Evolutionary conservation across 805 yeast genomes (phyloP), one percentile per base, ranked within the genome.

Genomic region (Saccharomycopsis synnaedendra): DNA sequence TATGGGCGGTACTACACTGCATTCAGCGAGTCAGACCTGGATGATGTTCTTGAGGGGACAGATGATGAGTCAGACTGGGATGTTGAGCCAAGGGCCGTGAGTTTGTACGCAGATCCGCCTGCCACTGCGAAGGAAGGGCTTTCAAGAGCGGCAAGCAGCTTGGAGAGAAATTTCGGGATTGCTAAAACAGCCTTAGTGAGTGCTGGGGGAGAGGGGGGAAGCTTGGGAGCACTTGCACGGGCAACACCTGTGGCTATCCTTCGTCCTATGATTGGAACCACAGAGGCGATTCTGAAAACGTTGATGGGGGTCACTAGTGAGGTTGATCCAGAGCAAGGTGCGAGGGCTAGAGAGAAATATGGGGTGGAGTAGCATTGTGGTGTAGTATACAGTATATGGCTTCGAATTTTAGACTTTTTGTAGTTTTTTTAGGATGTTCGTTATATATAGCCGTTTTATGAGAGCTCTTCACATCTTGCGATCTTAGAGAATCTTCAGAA

Each of bases 241-340:
- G 86, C 83, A 0, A 78, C 95, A 1, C 97, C 97, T 0, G 76
- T 86, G 10, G 80, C 86, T 19, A 63, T 89, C 10, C 71, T 89
- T 2, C 63, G 96, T 40, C 96, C 97, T 2, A 72, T 87, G 52
- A 87, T 89, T 56, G 97, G 97, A 1, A 87, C 95, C 0, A 84
- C 96, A 0, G 96, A 87, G 60, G 95, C 95, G 0, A 71, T 89
- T 5, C 82, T 90, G 4, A 84, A 80, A 57, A 74, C 95, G 0
- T 67, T 89, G 44, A 73, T 86, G 66, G 97, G 97, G 1, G 71
- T 89, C 5, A 79, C 87, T 39, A 88, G 87, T 59, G 83, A 82
- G 52, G 64, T 89, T 34, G 90, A 86, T 59, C 82, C 88, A 1
- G 69, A 70, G 28, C 77, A 80, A 52, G 69, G 75, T 45, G 60